Conservation (phyloP, 495 filamentous ascomycete species). For the Penicillium egyptiacum region DNA sequence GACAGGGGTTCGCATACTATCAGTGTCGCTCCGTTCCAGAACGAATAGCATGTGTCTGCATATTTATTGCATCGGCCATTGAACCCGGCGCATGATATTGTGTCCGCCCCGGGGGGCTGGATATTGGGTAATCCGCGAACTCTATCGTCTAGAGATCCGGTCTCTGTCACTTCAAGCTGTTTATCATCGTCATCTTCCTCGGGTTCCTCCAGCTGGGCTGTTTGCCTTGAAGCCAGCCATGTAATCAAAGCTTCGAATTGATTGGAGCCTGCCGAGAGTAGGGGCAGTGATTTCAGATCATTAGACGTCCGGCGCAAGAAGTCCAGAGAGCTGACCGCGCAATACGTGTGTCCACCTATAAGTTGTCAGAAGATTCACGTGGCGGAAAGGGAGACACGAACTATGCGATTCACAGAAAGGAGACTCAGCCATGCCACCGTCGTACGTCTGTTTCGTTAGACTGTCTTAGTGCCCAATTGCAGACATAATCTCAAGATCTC, state of each 20-base stretch:
- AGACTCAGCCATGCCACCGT: constrained; percentile 82
- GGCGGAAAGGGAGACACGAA: constrained; percentile 41
- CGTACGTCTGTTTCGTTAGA: constrained; percentile 66
- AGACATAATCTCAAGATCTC: neutral
- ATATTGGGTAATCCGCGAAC: constrained; percentile 39
- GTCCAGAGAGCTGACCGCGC: constrained; percentile 71
- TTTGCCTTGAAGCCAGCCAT: constrained; percentile 75
- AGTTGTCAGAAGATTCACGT: constrained; percentile 20
- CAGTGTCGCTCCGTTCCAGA: constrained; percentile 80
- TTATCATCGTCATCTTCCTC: constrained; percentile 44
- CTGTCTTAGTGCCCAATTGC: constrained; percentile 25
- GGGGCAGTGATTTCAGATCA: constrained; percentile 17
- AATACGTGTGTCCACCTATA: constrained; percentile 84
- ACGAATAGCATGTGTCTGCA: constrained; percentile 91
- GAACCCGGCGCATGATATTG: constrained; percentile 63
- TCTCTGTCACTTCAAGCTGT: constrained; percentile 28
- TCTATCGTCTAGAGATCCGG: constrained; percentile 26
- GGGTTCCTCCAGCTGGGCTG: constrained; percentile 48
- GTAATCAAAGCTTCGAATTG: constrained; percentile 49
- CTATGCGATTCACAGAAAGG: constrained; percentile 86
- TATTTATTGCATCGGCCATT: constrained; percentile 88
- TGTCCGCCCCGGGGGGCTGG: constrained; percentile 27
- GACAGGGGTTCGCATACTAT: constrained; percentile 40
- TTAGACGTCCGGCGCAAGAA: constrained; percentile 56
- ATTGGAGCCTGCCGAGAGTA: constrained; percentile 36